Evolutionary conservation across 2,329 filamentous ascomycete species (phyloP).

Genomic region (Ceratocystis cubensis): DNA sequence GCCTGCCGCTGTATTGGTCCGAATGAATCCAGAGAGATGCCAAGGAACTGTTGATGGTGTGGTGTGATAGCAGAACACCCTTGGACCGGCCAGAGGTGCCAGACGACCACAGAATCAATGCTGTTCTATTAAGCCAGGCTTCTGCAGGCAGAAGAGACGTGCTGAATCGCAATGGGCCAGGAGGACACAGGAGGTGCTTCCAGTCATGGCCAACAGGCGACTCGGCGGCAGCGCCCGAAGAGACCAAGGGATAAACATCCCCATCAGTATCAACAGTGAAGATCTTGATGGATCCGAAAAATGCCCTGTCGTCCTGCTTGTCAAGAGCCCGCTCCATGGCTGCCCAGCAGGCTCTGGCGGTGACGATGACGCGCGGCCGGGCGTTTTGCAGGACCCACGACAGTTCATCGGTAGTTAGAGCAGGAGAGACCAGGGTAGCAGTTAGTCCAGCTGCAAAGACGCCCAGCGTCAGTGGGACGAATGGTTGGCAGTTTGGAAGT

Average conservation of each 20-base stretch:
- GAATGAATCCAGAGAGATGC: conserved; percentile 38
- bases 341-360: conserved; percentile 26
- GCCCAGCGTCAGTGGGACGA: conserved; percentile 30
- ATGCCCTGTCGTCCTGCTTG: conserved; percentile 28
- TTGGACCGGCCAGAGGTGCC: conserved; percentile 64
- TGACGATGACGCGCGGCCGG: conserved; percentile 31
- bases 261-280: conserved; percentile 40
- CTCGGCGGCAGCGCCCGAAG: neutral
- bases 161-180: neutral
- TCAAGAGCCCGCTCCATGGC: conserved; percentile 29
- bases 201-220: conserved; percentile 36
- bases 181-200: conserved; percentile 40
- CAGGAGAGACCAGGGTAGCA: conserved; percentile 31
- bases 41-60: conserved; percentile 49
- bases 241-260: conserved; percentile 28
- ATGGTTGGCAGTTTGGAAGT: conserved; percentile 33
- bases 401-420: conserved; percentile 31
- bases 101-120: conserved; percentile 37
- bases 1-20: conserved; percentile 30
- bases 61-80: conserved; percentile 59
- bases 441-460: conserved; percentile 32
- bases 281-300: conserved; percentile 39
- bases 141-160: conserved; percentile 8
- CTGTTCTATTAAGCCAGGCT: conserved; percentile 42
- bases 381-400: conserved; percentile 33